These are phyloP conservation scores for Venturia carpophila DNA, from an alignment of 2,329 filamentous ascomycete species.

Conservation along the genomic window DNA sequence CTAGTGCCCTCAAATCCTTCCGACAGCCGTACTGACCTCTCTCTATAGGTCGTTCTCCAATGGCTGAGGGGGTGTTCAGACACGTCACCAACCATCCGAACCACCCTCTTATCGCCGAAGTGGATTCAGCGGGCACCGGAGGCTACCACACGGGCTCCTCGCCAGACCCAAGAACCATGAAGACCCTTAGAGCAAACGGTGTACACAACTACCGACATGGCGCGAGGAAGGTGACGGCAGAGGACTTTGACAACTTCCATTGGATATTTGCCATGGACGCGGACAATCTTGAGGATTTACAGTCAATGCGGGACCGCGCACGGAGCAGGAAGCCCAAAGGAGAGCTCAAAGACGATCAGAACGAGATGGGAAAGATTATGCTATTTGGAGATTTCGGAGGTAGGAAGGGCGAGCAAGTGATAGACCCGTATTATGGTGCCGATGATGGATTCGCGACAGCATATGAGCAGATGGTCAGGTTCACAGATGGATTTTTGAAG, in stretches of 20 bases:
- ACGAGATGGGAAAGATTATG: conserved; percentile 51
- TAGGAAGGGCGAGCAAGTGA: conserved; percentile 58
- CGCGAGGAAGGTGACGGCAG: conserved; percentile 61
- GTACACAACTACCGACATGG: conserved; percentile 70
- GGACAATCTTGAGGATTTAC: conserved; percentile 66
- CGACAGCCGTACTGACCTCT: not conserved
- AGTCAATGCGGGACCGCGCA: conserved; percentile 43
- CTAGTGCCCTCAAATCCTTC: conserved; percentile 5
- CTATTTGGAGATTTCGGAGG: conserved; percentile 79
- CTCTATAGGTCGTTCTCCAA: conserved; percentile 62
- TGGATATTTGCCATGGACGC: conserved; percentile 95
- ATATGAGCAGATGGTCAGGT: conserved; percentile 75
- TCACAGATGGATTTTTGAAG: conserved; percentile 67
- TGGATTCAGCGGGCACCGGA: conserved; percentile 87
- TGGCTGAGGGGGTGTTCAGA: conserved; percentile 92
- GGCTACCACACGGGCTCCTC: conserved; percentile 73
- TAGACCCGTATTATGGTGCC: conserved; percentile 91
- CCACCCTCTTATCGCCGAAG: conserved; percentile 50
- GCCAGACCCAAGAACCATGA: conserved; percentile 78
- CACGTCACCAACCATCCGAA: conserved; percentile 55
- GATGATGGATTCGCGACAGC: conserved; percentile 71
- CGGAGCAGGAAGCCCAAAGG: conserved; percentile 29
- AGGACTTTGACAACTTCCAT: conserved; percentile 79
- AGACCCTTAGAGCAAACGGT: conserved; percentile 63
- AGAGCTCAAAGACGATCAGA: conserved; percentile 23